Evolutionary conservation across 495 filamentous ascomycete species (phyloP), one percentile per base, ranked within the genome.

Genomic region (Hypoxylon subgilvum): DNA sequence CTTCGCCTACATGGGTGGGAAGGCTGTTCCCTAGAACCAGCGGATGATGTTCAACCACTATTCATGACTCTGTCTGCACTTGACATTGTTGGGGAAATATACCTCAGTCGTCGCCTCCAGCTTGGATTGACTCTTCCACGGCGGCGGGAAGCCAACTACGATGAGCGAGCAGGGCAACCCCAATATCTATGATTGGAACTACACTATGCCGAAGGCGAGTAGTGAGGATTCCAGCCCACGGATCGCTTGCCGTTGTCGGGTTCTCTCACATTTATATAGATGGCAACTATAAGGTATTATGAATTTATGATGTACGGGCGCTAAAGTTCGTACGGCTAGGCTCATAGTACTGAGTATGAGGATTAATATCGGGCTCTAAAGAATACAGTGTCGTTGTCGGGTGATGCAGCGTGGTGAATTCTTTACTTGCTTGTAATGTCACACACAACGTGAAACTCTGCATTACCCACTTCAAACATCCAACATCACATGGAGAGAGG

Each of bases 1-100:
- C 40, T 64, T 64, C 23, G 61, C 61, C 9, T 64, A 64, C 13
- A 64, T 46, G 60, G 34, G 47, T 22, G 54, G 53, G 0, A 51
- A 64, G 8, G 18, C 61, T n/a, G 61, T 64, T 8, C 55, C 61
- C 8, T 64, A 55, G 61, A 64, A 64, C 21, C 55, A 64, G 13
- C 61, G 60, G 48, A 64, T 64, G 61, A 64, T 64, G 61, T 64
- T 64, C 28, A 64, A 64, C 41, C 60, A 64, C 41, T 48, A 19
- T 60, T 64, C 42, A 22, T 57, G 32, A 64, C 53, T 21, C 61
- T 64, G n/a, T n/a, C 2, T 39, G 32, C 35, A 35, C 42, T 40
- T 40, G n/a, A 35, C 23, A 13, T 21, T 64, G 18, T 9, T 47
- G 2, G 38, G 16, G 6, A 53, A 52, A 27, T 64, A 64, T 30